phyloP scores from a whole-genome alignment of 352 stramenopile genomes.

The Pythium rishiriense region DNA sequence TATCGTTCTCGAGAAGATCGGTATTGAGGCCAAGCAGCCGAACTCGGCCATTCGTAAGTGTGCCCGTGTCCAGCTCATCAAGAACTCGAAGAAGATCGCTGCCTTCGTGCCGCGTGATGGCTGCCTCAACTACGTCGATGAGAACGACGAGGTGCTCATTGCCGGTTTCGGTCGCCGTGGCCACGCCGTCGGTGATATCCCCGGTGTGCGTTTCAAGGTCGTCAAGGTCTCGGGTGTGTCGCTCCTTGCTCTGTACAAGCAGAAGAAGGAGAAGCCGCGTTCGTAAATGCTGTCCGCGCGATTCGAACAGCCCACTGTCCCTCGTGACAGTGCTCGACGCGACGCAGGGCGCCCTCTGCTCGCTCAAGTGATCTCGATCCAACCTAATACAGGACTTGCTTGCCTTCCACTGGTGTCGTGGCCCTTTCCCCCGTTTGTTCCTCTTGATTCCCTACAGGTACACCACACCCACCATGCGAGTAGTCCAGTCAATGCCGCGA shows the following conservation, averaged over 20 bases:
- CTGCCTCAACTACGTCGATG: slow-evolving; percentile 99
- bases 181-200: slow-evolving; percentile 99
- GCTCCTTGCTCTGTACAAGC: slow-evolving; percentile 99
- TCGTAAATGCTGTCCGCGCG: slow-evolving; percentile 83
- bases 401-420: slow-evolving; percentile 14
- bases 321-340: slow-evolving; percentile 1
- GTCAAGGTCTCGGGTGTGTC: slow-evolving; percentile 99
- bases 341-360: slow-evolving; percentile 7
- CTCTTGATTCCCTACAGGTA: too few species aligned
- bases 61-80: slow-evolving; percentile 99
- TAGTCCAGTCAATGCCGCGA: neutral
- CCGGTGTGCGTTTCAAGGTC: slow-evolving; percentile 99
- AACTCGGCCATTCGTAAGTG: slow-evolving; percentile 99
- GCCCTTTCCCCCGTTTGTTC: too few species aligned
- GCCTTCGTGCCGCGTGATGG: slow-evolving; percentile 99
- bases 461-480: too few species aligned
- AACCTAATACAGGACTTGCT: slow-evolving; percentile 37
- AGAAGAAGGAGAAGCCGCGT: slow-evolving; percentile 99
- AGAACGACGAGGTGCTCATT: slow-evolving; percentile 99
- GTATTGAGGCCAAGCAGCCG: slow-evolving; percentile 99
- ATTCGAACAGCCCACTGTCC: neutral
- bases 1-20: slow-evolving; percentile 99
- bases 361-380: slow-evolving; percentile 30
- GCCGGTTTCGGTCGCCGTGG: slow-evolving; percentile 99
- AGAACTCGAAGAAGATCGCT: slow-evolving; percentile 99